A percentile compares a stretch with the other conserved stretches of the same genome.
Conservation (phyloP, 495 filamentous ascomycete genomes). For the Choiromyces venosus region DNA sequence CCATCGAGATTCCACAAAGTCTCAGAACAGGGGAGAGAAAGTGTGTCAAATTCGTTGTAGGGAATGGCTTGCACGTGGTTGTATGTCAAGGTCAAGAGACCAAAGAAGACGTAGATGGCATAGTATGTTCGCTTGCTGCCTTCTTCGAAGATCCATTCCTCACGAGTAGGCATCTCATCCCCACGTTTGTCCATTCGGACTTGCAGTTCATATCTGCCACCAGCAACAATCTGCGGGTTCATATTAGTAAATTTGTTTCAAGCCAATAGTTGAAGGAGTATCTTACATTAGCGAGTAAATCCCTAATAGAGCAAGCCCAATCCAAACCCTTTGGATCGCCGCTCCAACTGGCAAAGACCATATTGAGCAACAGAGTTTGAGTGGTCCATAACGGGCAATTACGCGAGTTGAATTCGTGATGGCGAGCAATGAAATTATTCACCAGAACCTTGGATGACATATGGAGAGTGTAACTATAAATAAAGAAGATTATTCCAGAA, state of each 20-base stretch:
- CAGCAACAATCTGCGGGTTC: conserved; percentile 72
- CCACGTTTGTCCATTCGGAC: conserved; percentile 83
- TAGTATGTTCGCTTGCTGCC: conserved; percentile 95
- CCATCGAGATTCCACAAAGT: conserved; percentile 86
- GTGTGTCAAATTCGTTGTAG: conserved; percentile 93
- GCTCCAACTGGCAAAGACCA: conserved; percentile 99
- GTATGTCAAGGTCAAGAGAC: conserved; percentile 88
- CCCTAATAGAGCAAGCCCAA: conserved; percentile 98
- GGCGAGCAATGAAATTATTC: conserved; percentile 94
- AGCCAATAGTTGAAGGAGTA: background rate
- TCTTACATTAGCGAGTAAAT: conserved; percentile 76
- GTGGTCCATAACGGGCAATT: conserved; percentile 98
- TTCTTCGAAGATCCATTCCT: conserved; percentile 96
- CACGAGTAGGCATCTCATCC: conserved; percentile 67
- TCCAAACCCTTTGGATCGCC: conserved; percentile 95
- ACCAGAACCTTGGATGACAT: conserved; percentile 95
- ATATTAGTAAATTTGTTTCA: conserved; percentile 22
- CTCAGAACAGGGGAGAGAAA: conserved; percentile 89
- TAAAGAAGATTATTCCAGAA: background rate
- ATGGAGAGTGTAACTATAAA: conserved; percentile 70
- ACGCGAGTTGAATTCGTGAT: conserved; percentile 97
- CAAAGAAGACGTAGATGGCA: conserved; percentile 99
- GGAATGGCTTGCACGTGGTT: conserved; percentile 96
- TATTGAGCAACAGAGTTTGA: conserved; percentile 92
- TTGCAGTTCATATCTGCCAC: conserved; percentile 93